Base-by-base conservation (phyloP, 192 early-diverging fungal species). In the Radiomyces spectabilis region DNA sequence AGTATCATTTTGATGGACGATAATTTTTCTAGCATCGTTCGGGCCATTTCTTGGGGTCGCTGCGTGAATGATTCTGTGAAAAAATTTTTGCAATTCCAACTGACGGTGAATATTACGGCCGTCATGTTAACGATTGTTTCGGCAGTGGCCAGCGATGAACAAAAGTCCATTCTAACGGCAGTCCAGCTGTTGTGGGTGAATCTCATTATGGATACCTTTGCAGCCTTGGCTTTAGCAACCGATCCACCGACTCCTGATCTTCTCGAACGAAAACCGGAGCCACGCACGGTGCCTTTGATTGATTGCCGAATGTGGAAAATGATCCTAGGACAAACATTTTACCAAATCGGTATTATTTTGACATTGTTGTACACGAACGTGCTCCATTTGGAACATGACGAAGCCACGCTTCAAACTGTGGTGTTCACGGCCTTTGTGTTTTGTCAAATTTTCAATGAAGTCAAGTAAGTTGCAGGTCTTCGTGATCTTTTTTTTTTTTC, bases 121-220 rank as follows among this genome's bases (percentile, higher is more conserved):
- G 91, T 93, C 9, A 49, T 88, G 6, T 66, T 93, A 53, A 85
- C 88, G 0, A 83, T 93, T 51, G 72, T 91, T n/a, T 85, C 88
- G 1, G 82, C 87, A 15, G 63, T 91, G 0, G 59, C 75, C 7
- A 82, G 80, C 37, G 51, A 57, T 15, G 61, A 78, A 7, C 79
- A 93, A 61, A 73, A 76, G 39, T 84, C 94, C 1, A 88, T 91
- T 22, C 74, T 99, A 57, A 91, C 91, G 0, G 94, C 95, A 6
- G 88, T 98, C 0, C 97, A 99, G 74, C 68, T 99, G 43, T 72
- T 99, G 48, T 99, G 95, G 95, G 91, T 99, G 37, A 99, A 99
- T 70, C 71, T 99, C 57, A 98, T 99, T 37, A 99, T 99, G 97
- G 95, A 99, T 76, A 94, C 94, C 0, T 81, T 99, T 63, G 97